Percentiles rank a stretch among this genome's conserved stretches.
phyloP scores from a whole-genome alignment of 2,329 filamentous ascomycete species.

The Fusarium devonianum region DNA sequence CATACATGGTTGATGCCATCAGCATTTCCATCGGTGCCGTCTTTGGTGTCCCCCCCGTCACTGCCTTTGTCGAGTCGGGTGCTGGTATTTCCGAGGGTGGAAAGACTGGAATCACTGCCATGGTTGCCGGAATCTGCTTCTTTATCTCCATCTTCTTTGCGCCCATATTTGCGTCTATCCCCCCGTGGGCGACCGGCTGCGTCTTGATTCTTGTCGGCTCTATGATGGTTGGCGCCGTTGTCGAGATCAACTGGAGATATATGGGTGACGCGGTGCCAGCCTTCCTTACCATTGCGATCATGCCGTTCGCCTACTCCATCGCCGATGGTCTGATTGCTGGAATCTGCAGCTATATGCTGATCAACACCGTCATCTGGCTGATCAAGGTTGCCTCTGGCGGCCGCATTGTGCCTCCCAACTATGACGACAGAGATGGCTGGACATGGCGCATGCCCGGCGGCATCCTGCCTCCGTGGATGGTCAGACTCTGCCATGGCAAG shows the following conservation, averaged over 20 bases:
- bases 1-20: constrained; percentile 84
- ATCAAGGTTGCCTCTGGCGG: constrained; percentile 64
- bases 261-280: constrained; percentile 84
- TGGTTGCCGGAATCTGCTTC: constrained; percentile 81
- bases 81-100: constrained; percentile 90
- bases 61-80: constrained; percentile 87
- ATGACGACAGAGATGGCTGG: constrained; percentile 48
- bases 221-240: constrained; percentile 81
- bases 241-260: constrained; percentile 92
- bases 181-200: constrained; percentile 87
- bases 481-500: neutral
- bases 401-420: constrained; percentile 76
- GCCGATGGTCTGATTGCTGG: constrained; percentile 86
- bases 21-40: constrained; percentile 80
- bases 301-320: constrained; percentile 92
- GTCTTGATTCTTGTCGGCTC: constrained; percentile 86
- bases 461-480: neutral
- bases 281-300: constrained; percentile 82
- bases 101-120: constrained; percentile 82
- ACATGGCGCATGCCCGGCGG: neutral
- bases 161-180: constrained; percentile 88
- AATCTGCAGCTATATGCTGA: constrained; percentile 72
- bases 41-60: constrained; percentile 81
- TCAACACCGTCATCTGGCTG: neutral
- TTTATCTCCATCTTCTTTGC: constrained; percentile 89